Base-by-base conservation (phyloP, 257 asterid genomes). In the Ligustrum vulgare region DNA sequence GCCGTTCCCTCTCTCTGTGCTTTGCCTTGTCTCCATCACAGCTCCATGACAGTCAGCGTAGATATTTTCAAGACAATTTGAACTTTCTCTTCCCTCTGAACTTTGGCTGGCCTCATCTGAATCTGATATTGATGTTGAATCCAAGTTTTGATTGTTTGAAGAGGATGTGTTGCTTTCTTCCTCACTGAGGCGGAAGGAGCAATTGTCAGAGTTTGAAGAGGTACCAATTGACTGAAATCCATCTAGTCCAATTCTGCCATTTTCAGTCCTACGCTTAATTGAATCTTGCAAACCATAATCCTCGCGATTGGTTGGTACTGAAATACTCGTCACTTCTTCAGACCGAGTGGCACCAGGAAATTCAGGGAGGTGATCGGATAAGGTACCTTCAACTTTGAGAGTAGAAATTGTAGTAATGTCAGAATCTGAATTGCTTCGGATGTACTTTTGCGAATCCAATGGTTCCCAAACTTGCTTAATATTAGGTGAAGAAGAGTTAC, bases 381-480 rank as follows among this genome's bases (percentile, higher is more conserved):
- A 89, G 31, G 82, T 78, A 74, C 80, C 85, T 80, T 87, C 95
- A 64, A 80, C 81, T 80, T 85, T 87, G 71, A 82, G 77, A 34
- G 80, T 70, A 73, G 86, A 82, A 85, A 86, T 89, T 81, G 80
- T 78, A 77, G 93, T 92, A 75, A 88, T 82, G 75, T 89, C 97
- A 66, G 85, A 79, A 79, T 91, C 96, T 3, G 91, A 88, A 82
- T 88, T 86, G 84, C 97, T 88, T 35, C 92, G 83, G 32, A 80
- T 66, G 74, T 84, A 87, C 90, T 90, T 94, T 72, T 83, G 94
- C 32, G 93, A 86, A 80, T 92, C 97, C 87, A 89, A 77, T 70
- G 99, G 99, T 83, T 95, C 99, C 99, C 98, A 95, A 65, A 91
- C 97, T 86, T 91, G 90, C 88, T 87, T 91, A 60, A 84, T 79